Evolutionary conservation across 805 yeast species (phyloP).

Genomic region (Osmozyma mogii): DNA sequence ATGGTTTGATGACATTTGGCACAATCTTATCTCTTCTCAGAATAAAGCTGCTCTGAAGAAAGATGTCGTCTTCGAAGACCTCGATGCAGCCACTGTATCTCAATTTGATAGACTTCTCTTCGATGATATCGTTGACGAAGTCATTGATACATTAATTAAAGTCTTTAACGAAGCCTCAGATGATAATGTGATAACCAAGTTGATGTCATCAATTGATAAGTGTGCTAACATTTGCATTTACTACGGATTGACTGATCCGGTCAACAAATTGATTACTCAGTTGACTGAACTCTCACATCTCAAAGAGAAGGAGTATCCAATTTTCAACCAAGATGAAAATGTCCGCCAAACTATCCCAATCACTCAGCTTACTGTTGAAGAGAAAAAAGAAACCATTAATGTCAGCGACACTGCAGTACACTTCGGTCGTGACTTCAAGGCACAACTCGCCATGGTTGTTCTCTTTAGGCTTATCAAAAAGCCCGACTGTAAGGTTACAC

Average conservation of each 20-base stretch:
- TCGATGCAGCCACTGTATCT: slow-evolving; percentile 22
- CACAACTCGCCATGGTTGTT: slow-evolving; percentile 83
- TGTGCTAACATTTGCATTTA: slow-evolving; percentile 68
- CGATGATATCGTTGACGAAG: slow-evolving; percentile 48
- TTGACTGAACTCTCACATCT: slow-evolving; percentile 67
- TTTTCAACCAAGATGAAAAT: slow-evolving; percentile 9
- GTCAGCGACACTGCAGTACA: slow-evolving; percentile 77
- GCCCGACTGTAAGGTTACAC: slow-evolving; percentile 42
- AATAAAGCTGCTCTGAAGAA: slow-evolving; percentile 12
- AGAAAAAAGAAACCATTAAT: slow-evolving; percentile 50
- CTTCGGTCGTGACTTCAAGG: slow-evolving; percentile 86
- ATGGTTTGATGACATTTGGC: slow-evolving; percentile 87
- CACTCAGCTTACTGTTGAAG: slow-evolving; percentile 37
- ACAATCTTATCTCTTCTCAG: slow-evolving; percentile 51
- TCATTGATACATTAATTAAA: slow-evolving; percentile 65
- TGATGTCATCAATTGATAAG: slow-evolving; percentile 83
- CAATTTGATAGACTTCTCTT: slow-evolving; percentile 72
- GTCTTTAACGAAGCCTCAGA: slow-evolving; percentile 86
- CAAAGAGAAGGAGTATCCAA: slow-evolving; percentile 28
- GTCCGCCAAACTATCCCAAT: slow-evolving; percentile 28
- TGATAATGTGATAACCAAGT: slow-evolving; percentile 79
- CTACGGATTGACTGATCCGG: slow-evolving; percentile 46
- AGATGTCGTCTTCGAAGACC: slow-evolving; percentile 7
- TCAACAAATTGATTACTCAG: slow-evolving; percentile 60
- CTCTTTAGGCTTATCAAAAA: slow-evolving; percentile 68